Percentiles rank a stretch among this genome's conserved stretches.
These are phyloP conservation scores for Aspergillus terreus DNA, from an alignment of 2,329 filamentous ascomycete genomes.

Conservation along the genomic window DNA sequence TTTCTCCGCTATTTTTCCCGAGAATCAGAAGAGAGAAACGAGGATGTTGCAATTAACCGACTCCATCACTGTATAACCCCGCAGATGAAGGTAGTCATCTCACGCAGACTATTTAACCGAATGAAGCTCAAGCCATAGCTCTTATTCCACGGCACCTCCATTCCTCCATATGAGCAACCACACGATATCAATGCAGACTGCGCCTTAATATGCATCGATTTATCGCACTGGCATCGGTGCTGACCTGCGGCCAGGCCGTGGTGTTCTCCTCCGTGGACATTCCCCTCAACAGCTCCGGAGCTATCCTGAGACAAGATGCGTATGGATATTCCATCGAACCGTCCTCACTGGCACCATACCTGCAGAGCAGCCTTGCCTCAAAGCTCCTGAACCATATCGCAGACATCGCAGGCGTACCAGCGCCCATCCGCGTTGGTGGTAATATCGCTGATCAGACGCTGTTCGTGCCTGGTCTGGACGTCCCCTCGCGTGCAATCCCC, in stretches of 20 bases:
- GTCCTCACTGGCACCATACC: neutral
- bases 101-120: no score
- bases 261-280: neutral
- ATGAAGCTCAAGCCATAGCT: no score
- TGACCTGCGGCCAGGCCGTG: neutral
- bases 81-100: no score
- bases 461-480: neutral
- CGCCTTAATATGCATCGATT: neutral
- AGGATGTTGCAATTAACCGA: no score
- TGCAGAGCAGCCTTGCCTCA: neutral
- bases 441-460: conserved; percentile 9
- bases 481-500: neutral
- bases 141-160: no score
- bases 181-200: no score
- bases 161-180: no score
- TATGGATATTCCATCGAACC: conserved; percentile 10
- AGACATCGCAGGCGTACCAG: neutral
- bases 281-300: neutral
- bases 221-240: neutral
- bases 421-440: conserved; percentile 5
- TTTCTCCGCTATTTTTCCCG: no score
- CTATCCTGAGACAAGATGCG: conserved; percentile 1
- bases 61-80: no score
- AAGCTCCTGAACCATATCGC: neutral
- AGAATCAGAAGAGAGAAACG: no score